Evolutionary conservation across 495 filamentous ascomycete species (phyloP).

Genomic region (Neurospora sp.): DNA sequence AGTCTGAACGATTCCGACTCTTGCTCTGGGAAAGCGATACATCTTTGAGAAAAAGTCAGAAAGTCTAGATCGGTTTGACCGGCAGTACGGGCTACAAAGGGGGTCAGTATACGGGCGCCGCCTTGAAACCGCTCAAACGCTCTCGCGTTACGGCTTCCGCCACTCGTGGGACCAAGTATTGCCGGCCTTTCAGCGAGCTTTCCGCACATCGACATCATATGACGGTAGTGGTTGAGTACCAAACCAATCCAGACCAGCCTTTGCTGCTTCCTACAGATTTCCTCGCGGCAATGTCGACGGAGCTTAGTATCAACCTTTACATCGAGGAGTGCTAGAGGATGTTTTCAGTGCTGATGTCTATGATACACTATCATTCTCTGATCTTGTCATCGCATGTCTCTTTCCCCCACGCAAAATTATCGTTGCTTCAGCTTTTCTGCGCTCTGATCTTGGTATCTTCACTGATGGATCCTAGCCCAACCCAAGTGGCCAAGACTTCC

Average conservation of each 20-base stretch:
- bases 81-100: not conserved
- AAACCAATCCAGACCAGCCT: not conserved
- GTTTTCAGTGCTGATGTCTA: not conserved
- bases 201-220: not conserved
- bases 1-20: not conserved
- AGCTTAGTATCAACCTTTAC: not conserved
- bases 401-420: not conserved
- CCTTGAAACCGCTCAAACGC: not conserved
- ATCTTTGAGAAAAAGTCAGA: not conserved
- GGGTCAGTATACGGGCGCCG: not conserved
- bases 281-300: not conserved
- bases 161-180: not conserved
- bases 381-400: not conserved
- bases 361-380: not conserved
- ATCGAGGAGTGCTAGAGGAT: not conserved
- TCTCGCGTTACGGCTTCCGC: not conserved
- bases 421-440: not conserved
- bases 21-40: not conserved
- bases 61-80: not conserved
- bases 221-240: not conserved
- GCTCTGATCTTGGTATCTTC: not conserved
- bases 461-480: not conserved
- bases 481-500: not conserved
- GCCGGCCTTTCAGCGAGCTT: not conserved
- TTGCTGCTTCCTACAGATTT: not conserved